phyloP scores from a whole-genome alignment of 169 alveolate species.

The Plasmodium yoelii region DNA sequence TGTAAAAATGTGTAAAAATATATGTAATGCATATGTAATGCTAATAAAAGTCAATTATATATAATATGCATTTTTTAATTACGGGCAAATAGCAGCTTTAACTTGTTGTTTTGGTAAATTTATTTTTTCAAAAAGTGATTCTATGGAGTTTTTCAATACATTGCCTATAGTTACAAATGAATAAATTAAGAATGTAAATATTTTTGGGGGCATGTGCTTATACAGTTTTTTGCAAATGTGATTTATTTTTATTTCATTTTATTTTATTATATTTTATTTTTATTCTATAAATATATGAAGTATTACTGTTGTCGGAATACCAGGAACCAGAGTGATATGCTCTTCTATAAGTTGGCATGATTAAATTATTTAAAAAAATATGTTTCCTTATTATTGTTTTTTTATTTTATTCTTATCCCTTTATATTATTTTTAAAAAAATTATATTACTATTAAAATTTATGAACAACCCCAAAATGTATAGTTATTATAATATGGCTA shows the following conservation, averaged over 20 bases:
- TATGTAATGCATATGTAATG: not conserved
- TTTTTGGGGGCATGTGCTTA: too few relatives aligned
- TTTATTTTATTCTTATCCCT: too few relatives aligned
- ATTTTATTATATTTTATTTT: not conserved
- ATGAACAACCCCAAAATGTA: too few relatives aligned
- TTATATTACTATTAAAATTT: too few relatives aligned
- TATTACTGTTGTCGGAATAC: slow-evolving; percentile 88
- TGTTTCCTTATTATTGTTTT: not conserved
- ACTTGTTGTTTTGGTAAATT: slow-evolving; percentile 23
- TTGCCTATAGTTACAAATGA: slow-evolving; percentile 10
- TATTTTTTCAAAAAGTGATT: slow-evolving; percentile 15
- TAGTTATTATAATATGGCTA: too few relatives aligned
- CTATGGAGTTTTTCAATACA: slow-evolving; percentile 34
- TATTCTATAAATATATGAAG: not conserved
- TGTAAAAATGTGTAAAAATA: not conserved
- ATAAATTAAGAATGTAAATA: not conserved
- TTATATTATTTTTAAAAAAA: too few relatives aligned
- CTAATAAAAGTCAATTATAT: not conserved
- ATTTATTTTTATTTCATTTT: too few relatives aligned
- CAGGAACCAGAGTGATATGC: slow-evolving; percentile 95
- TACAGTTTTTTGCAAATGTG: not conserved
- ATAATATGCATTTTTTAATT: not conserved
- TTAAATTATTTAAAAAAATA: slow-evolving; percentile 10
- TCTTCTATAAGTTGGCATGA: slow-evolving; percentile 78
- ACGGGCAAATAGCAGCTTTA: slow-evolving; percentile 76